Evolutionary conservation across 306 rosid species (phyloP).

Genomic region (Pachyrhizus erosus): DNA sequence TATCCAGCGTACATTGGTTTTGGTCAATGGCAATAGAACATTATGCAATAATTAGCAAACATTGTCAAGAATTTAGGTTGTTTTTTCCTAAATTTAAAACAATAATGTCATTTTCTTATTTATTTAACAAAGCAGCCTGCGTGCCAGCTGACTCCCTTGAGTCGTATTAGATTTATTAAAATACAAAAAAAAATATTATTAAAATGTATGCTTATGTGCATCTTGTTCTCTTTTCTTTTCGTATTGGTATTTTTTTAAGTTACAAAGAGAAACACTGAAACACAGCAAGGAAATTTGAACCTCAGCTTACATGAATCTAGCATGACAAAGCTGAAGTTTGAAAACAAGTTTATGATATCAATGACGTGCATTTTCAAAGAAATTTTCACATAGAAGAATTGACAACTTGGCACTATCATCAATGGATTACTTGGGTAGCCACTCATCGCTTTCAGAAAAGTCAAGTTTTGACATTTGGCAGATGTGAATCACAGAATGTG

Average conservation of each 20-base stretch:
- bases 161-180: conserved; percentile 7
- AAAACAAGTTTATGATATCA: neutral
- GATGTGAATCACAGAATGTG: conserved; percentile 20
- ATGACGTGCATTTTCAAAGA: conserved; percentile 7
- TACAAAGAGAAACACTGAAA: neutral
- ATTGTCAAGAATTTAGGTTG: conserved; percentile 20
- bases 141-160: conserved; percentile 36
- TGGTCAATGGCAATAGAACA: conserved; percentile 35
- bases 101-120: conserved; percentile 38
- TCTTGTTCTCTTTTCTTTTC: neutral
- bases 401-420: conserved; percentile 6
- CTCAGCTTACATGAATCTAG: neutral
- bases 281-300: neutral
- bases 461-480: conserved; percentile 57
- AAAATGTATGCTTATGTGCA: conserved; percentile 1
- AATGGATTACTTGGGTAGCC: neutral
- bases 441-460: conserved; percentile 43
- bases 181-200: neutral
- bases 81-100: conserved; percentile 17
- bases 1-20: conserved; percentile 17
- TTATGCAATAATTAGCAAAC: neutral
- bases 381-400: neutral
- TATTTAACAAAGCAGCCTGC: conserved; percentile 48
- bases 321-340: conserved; percentile 30
- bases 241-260: conserved; percentile 11